Base-by-base conservation (phyloP, 345 rosid genomes). In the Noccaea caerulescens region DNA sequence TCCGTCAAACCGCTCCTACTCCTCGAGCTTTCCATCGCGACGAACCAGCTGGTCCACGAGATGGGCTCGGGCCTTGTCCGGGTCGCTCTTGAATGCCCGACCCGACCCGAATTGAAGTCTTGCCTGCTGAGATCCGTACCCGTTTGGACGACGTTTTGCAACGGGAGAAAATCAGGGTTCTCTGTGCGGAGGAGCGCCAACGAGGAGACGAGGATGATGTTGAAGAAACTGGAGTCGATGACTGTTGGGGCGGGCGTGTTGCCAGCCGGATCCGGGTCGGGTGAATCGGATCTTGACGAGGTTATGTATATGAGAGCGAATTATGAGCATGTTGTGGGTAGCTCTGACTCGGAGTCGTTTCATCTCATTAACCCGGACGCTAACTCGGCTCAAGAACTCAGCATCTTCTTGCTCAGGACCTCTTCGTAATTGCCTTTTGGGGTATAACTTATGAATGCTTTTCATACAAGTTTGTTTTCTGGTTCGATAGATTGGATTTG, bases 241-340 rank as follows among this genome's bases (percentile, higher is more conserved):
- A 90, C 91, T 0, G 87, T 87, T 34, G 98, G 94, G 2, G 98
- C 96, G 0, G 97, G 92, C 3, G 91, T 86, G 52, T 80, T 93
- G 16, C 94, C 96, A 0, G 43, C 78, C 4, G 83, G 83, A 30
- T 59, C 73, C 43, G 76, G 60, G 52, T 72, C 70, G 14, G 56
- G 71, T 14, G 78, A 87, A 2, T 36, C 83, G 44, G 84, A 71
- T 56, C 45, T 80, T 9, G 88, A 85, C 71, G 96, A 88, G 77
- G 73, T 93, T 36, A 86, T 85, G 86, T 90, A 88, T 77, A 85
- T 88, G 92, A 79, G 94, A 39, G 94, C 97, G 1, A 90, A 87
- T 72, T 90, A 88, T 39, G 97, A 93, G 76, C 96, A 87, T 59
- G 83, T 85, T 47, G 84, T 88, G 10, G 94, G 91, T 1, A 77